phyloP scores from a whole-genome alignment of 2,329 filamentous ascomycete genomes.

The Nemania bipapillata region DNA sequence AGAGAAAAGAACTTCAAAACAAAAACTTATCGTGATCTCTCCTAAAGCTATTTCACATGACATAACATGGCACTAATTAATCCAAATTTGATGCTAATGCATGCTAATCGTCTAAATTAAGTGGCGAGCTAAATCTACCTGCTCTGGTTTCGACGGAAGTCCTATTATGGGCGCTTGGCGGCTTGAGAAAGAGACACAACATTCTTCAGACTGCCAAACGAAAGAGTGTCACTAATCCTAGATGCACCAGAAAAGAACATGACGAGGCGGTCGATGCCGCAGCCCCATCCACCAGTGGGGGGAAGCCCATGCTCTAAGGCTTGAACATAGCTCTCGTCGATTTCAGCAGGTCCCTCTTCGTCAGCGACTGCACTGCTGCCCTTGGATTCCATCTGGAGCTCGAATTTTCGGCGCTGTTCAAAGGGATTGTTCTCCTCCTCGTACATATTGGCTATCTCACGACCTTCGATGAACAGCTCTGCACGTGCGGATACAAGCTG shows the following conservation, averaged over 20 bases:
- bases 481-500: slow-evolving; percentile 83
- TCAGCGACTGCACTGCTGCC: slow-evolving; percentile 59
- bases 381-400: slow-evolving; percentile 59
- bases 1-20: background rate
- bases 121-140: background rate
- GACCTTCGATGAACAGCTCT: slow-evolving; percentile 82
- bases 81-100: too few species aligned
- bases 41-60: too few species aligned
- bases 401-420: slow-evolving; percentile 85
- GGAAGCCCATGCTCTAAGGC: slow-evolving; percentile 89
- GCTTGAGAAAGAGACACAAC: slow-evolving; percentile 64
- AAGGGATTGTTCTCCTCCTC: slow-evolving; percentile 96
- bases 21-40: too few species aligned
- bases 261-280: slow-evolving; percentile 86
- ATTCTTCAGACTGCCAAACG: slow-evolving; percentile 85
- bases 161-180: slow-evolving; percentile 33
- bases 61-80: too few species aligned
- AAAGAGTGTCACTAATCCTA: slow-evolving; percentile 85
- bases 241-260: slow-evolving; percentile 87
- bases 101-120: too few species aligned
- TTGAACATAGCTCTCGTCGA: slow-evolving; percentile 85
- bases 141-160: slow-evolving; percentile 29
- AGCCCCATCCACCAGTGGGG: slow-evolving; percentile 97
- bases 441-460: slow-evolving; percentile 94
- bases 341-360: slow-evolving; percentile 58